phyloP scores from a whole-genome alignment of 352 stramenopile genomes.

The Phytophthora vignae region DNA sequence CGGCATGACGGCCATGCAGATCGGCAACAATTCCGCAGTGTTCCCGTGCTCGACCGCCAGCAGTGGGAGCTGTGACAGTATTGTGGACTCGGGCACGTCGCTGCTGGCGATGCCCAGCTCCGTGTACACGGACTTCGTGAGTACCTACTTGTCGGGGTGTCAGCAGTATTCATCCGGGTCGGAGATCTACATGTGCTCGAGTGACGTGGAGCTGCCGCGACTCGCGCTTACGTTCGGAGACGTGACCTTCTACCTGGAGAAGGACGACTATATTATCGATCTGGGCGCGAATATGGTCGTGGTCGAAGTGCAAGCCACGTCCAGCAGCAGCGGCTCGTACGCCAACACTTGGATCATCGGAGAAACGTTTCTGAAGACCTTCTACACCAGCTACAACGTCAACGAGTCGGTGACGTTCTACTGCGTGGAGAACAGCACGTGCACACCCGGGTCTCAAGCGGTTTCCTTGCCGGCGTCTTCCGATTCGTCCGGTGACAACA shows the following conservation, averaged over 20 bases:
- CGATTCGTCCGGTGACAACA: conserved; percentile 37
- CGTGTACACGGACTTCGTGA: conserved; percentile 51
- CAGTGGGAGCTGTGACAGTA: conserved; percentile 43
- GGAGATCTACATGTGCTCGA: conserved; percentile 67
- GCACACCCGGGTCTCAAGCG: conserved; percentile 40
- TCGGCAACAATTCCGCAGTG: conserved; percentile 45
- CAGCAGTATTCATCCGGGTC: conserved; percentile 37
- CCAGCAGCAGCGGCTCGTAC: conserved; percentile 40
- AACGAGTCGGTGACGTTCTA: conserved; percentile 75
- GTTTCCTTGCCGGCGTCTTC: conserved; percentile 41
- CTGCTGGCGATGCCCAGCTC: conserved; percentile 60
- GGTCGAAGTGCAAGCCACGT: conserved; percentile 56
- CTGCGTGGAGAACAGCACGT: conserved; percentile 58
- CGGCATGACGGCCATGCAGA: conserved; percentile 64
- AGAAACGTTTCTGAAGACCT: conserved; percentile 80
- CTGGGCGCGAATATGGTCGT: conserved; percentile 38
- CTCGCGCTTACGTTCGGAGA: conserved; percentile 65
- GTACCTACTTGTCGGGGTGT: conserved; percentile 56
- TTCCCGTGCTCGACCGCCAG: conserved; percentile 53
- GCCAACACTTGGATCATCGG: conserved; percentile 79
- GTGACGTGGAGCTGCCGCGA: conserved; percentile 50
- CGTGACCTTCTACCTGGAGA: conserved; percentile 67
- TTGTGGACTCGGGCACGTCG: conserved; percentile 76
- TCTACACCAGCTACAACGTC: conserved; percentile 77
- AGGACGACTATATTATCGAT: conserved; percentile 65